phyloP scores from a whole-genome alignment of 2,329 filamentous ascomycete genomes.

The Trichoderma koningiopsis region DNA sequence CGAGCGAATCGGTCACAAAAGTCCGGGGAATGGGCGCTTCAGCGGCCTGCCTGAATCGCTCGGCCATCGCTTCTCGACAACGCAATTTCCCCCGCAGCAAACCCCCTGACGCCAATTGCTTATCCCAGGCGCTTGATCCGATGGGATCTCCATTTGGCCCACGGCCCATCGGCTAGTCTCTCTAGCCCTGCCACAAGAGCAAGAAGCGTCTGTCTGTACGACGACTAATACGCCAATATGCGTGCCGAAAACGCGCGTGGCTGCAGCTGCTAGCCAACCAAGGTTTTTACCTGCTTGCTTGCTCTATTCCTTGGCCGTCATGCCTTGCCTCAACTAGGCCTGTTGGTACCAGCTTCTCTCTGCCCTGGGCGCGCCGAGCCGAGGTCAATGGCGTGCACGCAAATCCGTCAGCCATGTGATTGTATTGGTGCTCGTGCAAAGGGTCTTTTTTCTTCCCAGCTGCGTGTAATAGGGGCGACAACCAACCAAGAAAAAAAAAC shows the following conservation, averaged over 20 bases:
- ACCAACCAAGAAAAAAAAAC: not conserved
- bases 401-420: conserved; percentile 22
- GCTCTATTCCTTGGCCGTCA: not conserved
- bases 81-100: conserved; percentile 28
- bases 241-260: not conserved
- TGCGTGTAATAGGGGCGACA: not conserved
- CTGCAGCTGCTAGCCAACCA: conserved; percentile 7
- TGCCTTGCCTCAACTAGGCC: conserved; percentile 10
- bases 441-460: not conserved
- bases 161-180: conserved; percentile 25
- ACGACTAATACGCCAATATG: not conserved
- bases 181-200: conserved; percentile 11
- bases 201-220: conserved; percentile 9
- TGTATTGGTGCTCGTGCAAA: not conserved
- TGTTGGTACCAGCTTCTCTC: conserved; percentile 1
- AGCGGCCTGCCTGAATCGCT: conserved; percentile 12
- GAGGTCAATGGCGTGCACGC: conserved; percentile 11
- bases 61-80: conserved; percentile 11
- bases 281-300: not conserved
- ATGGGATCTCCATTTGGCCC: conserved; percentile 27
- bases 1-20: conserved; percentile 19
- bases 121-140: conserved; percentile 26
- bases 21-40: conserved; percentile 20
- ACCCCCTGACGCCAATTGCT: conserved; percentile 25
- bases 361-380: conserved; percentile 14